Percentiles rank a stretch among this genome's conserved stretches.
phyloP scores from a whole-genome alignment of 2,329 filamentous ascomycete species.

The Dendrostoma leiphaemia region DNA sequence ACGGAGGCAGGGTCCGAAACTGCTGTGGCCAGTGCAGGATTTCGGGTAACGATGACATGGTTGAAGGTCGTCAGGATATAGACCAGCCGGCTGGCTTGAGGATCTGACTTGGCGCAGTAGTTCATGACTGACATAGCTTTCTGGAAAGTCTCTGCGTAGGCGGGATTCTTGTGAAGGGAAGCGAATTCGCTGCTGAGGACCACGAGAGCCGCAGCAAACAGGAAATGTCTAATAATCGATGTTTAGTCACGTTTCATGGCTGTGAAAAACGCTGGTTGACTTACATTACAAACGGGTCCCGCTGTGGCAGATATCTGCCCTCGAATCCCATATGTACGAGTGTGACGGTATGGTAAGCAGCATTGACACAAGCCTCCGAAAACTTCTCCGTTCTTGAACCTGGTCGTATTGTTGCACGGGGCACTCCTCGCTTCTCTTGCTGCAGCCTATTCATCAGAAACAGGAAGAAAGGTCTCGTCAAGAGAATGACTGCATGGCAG shows the following conservation, averaged over 20 bases:
- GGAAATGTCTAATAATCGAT: slow-evolving; percentile 46
- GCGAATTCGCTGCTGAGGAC: slow-evolving; percentile 57
- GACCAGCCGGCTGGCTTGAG: slow-evolving; percentile 46
- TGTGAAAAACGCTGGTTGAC: slow-evolving; percentile 22
- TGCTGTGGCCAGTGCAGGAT: neutral
- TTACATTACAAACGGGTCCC: slow-evolving; percentile 58
- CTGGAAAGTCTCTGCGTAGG: slow-evolving; percentile 32
- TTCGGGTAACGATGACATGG: slow-evolving; percentile 13
- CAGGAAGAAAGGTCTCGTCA: slow-evolving; percentile 64
- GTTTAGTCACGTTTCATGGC: slow-evolving; percentile 10
- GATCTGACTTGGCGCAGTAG: slow-evolving; percentile 46
- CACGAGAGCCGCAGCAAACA: slow-evolving; percentile 54
- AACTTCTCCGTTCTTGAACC: slow-evolving; percentile 42
- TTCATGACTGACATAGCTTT: slow-evolving; percentile 47
- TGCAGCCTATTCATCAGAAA: slow-evolving; percentile 48
- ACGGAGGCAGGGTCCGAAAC: slow-evolving; percentile 9
- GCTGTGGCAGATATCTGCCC: slow-evolving; percentile 43
- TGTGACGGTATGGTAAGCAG: slow-evolving; percentile 48
- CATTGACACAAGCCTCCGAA: slow-evolving; percentile 49
- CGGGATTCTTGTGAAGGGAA: slow-evolving; percentile 43
- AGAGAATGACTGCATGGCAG: slow-evolving; percentile 60
- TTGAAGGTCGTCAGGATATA: slow-evolving; percentile 50
- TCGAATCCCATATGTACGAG: slow-evolving; percentile 45
- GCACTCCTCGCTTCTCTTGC: slow-evolving; percentile 29
- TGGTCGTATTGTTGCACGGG: slow-evolving; percentile 27